Evolutionary conservation across 371 early-diverging fungal genomes (phyloP), one percentile per base, ranked within the genome.

Genomic region (Mortierella sp.): DNA sequence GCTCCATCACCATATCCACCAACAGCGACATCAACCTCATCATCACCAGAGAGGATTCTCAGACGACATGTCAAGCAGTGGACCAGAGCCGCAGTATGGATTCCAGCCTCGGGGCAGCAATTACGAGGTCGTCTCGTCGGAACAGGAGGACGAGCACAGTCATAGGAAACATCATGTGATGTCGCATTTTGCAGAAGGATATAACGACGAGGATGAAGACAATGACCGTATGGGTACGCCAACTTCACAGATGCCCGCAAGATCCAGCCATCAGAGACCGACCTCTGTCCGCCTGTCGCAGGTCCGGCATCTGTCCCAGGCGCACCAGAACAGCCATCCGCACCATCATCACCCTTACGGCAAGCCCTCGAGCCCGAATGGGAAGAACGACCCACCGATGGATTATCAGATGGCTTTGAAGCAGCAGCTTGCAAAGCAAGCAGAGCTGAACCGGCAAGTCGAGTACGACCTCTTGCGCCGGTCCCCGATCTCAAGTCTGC

Each of bases 311-410:
- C 52, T 68, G 24, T 75, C 75, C 6, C 63, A 62, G 37, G 68
- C 75, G 17, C 75, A 75, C 28, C 75, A 75, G 49, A 75, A 68
- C 68, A 68, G 56, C 37, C 75, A 75, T 37, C 68, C 75, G 32
- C 75, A 75, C 30, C 64, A 62, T 24, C 75, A 75, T 26, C 75
- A 75, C 23, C 75, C 75, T 0, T 75, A 75, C 24, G 75, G 75
- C 49, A 75, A 75, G 68, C 68, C 75, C 14, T 39, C 64, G 11
- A 68, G 64, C 47, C 68, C 68, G 9, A 59, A 68, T 24, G 60
- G 60, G 19, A 75, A 75, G 68, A 59, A 55, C n/a, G 67, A 72
- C 11, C 68, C 75, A 8, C 60, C 63, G 17, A 63, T 68, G 59
- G 75, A 75, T 34, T 75, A 68, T 49, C 75, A 75, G 34, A 59